phyloP scores from a whole-genome alignment of 306 rosid species.

The Fagus sylvatica region DNA sequence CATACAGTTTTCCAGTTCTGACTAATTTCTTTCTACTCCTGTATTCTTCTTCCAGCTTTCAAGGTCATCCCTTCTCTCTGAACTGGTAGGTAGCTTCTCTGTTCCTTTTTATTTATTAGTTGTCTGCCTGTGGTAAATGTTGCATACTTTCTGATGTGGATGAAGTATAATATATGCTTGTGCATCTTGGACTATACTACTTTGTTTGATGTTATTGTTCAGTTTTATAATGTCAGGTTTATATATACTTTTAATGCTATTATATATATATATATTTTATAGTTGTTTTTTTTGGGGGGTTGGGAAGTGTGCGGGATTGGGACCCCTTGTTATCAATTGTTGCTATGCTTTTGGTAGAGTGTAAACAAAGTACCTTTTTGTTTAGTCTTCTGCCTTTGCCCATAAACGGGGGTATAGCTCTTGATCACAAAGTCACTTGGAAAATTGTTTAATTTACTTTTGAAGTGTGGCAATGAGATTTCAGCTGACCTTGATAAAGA shows the following conservation, averaged over 20 bases:
- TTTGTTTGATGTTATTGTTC: not conserved
- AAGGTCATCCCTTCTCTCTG: slow-evolving; percentile 80
- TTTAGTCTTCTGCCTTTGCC: not conserved
- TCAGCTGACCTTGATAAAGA: not conserved
- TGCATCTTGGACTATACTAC: not conserved
- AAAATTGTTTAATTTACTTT: not conserved
- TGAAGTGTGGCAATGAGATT: not conserved
- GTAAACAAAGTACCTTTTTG: not conserved
- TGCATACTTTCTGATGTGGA: slow-evolving; percentile 4
- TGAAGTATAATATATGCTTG: not conserved
- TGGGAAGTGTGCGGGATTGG: not conserved
- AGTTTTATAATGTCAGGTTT: not conserved
- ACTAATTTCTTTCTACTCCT: slow-evolving; percentile 1
- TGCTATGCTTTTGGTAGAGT: not conserved
- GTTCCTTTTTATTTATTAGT: not conserved
- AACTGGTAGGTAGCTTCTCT: slow-evolving; percentile 60
- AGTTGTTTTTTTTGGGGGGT: not conserved
- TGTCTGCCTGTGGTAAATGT: slow-evolving; percentile 2
- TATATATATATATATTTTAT: not conserved
- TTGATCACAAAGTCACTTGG: not conserved
- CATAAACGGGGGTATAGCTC: not conserved
- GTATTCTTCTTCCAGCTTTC: slow-evolving; percentile 61
- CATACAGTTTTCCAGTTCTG: not conserved
- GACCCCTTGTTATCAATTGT: not conserved
- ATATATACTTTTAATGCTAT: not conserved